Base-by-base conservation (phyloP, 805 yeast genomes). In the Pichia membranifaciens region DNA sequence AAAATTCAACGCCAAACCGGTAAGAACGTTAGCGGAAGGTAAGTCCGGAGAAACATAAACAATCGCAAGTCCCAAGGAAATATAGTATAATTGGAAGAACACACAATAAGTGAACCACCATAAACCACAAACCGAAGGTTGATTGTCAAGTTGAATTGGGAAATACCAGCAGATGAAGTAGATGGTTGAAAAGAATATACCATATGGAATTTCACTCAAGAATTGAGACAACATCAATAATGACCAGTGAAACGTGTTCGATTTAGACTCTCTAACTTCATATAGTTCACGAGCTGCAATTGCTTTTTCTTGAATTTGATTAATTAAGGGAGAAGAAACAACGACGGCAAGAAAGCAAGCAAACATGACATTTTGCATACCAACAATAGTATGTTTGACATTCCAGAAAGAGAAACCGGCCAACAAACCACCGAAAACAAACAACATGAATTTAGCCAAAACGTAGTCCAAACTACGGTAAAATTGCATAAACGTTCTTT, bases 231-330 rank as follows among this genome's bases (percentile, higher is more conserved):
- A 40, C 42, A 82, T 58, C 63, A 84, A 63, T 32, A 74, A 62
- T 22, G 79, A 69, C 90, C 90, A 84, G 56, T 81, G 84, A 69
- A 80, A 84, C 36, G 86, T 84, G 58, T 82, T 83, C 5, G 87
- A 80, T 49, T 80, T 75, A 18, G 79, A 71, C 59, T 84, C 91
- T 58, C 91, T 73, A 15, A 77, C 85, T 62, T 84, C 90, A 58
- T 67, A 84, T 38, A 83, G 61, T 47, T 79, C 83, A 57, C 89
- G 73, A 17, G 81, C 70, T 16, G 66, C 69, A 40, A 77, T 71
- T 25, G 82, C 82, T 45, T 74, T 72, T 23, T 72, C 79, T 58
- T 81, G 84, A 53, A 81, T 74, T 65, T 82, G 88, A 59, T 82
- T 79, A 42, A 79, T 74, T 44, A 80, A 66, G 28, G 84, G 71